phyloP scores from a whole-genome alignment of 2,329 filamentous ascomycete species.

The Hirsutella minnesotensis region DNA sequence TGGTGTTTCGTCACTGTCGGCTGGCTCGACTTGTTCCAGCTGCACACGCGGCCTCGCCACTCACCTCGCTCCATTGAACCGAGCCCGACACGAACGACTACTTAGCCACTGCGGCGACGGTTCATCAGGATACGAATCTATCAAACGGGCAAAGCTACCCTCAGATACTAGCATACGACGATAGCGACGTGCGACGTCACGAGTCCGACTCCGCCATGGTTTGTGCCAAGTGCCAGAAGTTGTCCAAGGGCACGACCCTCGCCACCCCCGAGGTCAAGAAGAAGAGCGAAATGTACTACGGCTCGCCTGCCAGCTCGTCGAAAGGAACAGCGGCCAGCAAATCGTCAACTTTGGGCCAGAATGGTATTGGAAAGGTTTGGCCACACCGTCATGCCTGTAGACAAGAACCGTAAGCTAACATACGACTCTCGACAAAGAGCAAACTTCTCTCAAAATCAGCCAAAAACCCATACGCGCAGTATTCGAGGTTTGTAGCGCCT shows the following conservation, averaged over 20 bases:
- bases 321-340: constrained; percentile 26
- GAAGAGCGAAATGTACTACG: constrained; percentile 55
- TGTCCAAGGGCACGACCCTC: constrained; percentile 43
- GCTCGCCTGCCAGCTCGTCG: constrained; percentile 33
- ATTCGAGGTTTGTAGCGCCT: constrained; percentile 24
- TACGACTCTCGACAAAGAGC: constrained; percentile 31
- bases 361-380: constrained; percentile 46
- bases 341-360: constrained; percentile 43
- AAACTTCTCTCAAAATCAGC: constrained; percentile 53
- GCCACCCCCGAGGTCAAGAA: constrained; percentile 55
- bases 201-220: too few relatives aligned
- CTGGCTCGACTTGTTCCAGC: too few relatives aligned
- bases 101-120: too few relatives aligned
- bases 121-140: too few relatives aligned
- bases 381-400: too few relatives aligned
- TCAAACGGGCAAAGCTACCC: too few relatives aligned
- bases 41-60: too few relatives aligned
- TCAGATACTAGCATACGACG: too few relatives aligned
- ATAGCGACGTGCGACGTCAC: too few relatives aligned
- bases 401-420: too few relatives aligned
- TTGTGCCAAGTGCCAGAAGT: constrained; percentile 52
- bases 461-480: constrained; percentile 54
- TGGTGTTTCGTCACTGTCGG: neutral
- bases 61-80: too few relatives aligned
- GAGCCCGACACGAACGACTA: too few relatives aligned